phyloP scores from a whole-genome alignment of 495 filamentous ascomycete species.

The Lichina pygmaea region DNA sequence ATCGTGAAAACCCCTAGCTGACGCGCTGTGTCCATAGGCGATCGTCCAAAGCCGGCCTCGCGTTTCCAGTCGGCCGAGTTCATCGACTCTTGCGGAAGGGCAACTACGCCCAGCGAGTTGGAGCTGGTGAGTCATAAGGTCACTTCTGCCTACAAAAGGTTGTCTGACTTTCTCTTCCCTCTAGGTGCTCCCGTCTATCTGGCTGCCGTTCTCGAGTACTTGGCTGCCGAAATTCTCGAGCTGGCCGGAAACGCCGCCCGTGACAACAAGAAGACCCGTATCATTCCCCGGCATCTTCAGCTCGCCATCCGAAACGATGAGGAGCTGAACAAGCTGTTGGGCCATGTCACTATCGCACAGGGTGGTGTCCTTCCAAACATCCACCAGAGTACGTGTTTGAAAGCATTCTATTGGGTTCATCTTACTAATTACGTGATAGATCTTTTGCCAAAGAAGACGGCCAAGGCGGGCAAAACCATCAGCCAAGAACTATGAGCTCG shows the following conservation, averaged over 20 bases:
- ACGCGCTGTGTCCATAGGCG: slow-evolving; percentile 29
- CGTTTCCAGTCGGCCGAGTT: slow-evolving; percentile 98
- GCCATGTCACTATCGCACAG: slow-evolving; percentile 97
- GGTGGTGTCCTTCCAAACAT: slow-evolving; percentile 98
- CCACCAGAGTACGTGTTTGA: slow-evolving; percentile 58
- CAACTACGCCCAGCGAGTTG: slow-evolving; percentile 99
- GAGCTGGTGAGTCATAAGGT: slow-evolving; percentile 38
- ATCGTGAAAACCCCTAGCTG: neutral
- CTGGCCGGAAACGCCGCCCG: slow-evolving; percentile 95
- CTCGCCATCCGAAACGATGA: slow-evolving; percentile 99
- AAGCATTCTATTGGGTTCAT: neutral
- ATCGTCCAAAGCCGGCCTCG: slow-evolving; percentile 97
- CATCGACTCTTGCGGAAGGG: slow-evolving; percentile 98
- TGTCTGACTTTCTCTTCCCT: slow-evolving; percentile 10
- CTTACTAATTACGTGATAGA: slow-evolving; percentile 25
- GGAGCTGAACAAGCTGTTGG: slow-evolving; percentile 98
- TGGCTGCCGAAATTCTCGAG: slow-evolving; percentile 96
- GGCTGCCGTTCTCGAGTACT: slow-evolving; percentile 93
- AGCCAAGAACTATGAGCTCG: slow-evolving; percentile 66
- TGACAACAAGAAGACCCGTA: slow-evolving; percentile 99
- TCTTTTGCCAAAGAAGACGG: slow-evolving; percentile 93
- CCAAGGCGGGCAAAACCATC: slow-evolving; percentile 67
- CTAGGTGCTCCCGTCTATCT: slow-evolving; percentile 87
- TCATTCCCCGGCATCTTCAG: slow-evolving; percentile 97
- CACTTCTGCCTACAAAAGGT: neutral